phyloP scores from a whole-genome alignment of 2,329 filamentous ascomycete species.

The Neofusicoccum kwambonambiense region DNA sequence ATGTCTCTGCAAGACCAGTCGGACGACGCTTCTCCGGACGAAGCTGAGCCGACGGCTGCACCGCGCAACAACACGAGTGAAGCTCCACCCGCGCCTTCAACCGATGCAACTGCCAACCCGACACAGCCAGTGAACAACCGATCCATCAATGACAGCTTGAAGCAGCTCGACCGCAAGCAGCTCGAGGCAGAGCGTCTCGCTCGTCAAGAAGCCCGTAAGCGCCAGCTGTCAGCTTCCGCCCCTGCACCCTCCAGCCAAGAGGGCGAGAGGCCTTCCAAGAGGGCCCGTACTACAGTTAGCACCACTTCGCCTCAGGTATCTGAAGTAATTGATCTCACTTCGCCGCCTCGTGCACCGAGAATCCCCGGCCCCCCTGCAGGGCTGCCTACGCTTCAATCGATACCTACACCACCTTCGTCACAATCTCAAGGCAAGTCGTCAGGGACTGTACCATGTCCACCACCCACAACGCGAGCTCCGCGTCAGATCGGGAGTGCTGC shows the following conservation, averaged over 20 bases:
- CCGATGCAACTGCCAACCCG: slow-evolving; percentile 1
- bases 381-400: neutral
- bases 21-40: neutral
- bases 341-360: neutral
- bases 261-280: neutral
- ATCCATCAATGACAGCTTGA: slow-evolving; percentile 29
- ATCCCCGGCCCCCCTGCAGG: neutral
- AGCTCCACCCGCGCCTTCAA: neutral
- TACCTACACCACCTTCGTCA: neutral
- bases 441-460: neutral
- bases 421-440: neutral
- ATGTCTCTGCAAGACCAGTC: slow-evolving; percentile 25
- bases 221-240: slow-evolving; percentile 38
- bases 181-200: slow-evolving; percentile 85
- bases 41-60: neutral
- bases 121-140: neutral
- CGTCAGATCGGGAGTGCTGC: neutral
- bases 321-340: neutral
- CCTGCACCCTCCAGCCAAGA: neutral
- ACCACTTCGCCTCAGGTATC: too few species aligned
- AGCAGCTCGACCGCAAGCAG: slow-evolving; percentile 65
- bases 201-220: slow-evolving; percentile 61
- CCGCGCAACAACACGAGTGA: neutral
- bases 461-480: neutral
- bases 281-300: too few species aligned